These are phyloP conservation scores for Sphagnum magellanicum DNA, from an alignment of 228 moss, liverwort and hornwort genomes.

Conservation along the genomic window DNA sequence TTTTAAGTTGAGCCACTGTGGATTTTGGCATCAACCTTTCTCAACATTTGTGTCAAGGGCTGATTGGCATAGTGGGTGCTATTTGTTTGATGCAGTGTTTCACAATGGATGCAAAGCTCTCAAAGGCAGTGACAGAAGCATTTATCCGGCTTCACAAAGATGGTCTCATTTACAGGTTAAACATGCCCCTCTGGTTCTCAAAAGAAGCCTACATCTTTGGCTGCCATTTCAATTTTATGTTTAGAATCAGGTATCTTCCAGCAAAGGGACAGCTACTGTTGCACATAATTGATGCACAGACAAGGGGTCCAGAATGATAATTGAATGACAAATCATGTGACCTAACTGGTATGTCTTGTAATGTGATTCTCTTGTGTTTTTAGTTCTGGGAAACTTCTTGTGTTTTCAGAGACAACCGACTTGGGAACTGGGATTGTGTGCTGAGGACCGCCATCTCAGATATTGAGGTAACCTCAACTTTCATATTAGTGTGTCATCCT, in stretches of 20 bases:
- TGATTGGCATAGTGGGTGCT: not conserved
- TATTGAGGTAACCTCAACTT: slow-evolving; percentile 54
- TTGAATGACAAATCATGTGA: too few species aligned
- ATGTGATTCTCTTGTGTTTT: too few species aligned
- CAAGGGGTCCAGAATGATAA: too few species aligned
- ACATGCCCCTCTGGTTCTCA: too few species aligned
- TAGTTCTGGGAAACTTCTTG: not conserved
- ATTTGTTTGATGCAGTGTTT: slow-evolving; percentile 58
- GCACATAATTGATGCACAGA: too few species aligned
- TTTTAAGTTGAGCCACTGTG: not conserved
- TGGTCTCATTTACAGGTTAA: slow-evolving; percentile 79
- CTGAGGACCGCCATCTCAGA: slow-evolving; percentile 89
- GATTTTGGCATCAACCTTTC: not conserved
- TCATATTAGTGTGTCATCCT: not conserved
- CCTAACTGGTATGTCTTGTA: too few species aligned
- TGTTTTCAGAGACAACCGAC: slow-evolving; percentile 74
- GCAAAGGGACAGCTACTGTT: too few species aligned
- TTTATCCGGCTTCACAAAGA: slow-evolving; percentile 75
- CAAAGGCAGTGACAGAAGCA: slow-evolving; percentile 76
- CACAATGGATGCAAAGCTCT: slow-evolving; percentile 75
- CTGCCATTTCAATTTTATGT: too few species aligned
- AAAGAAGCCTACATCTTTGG: too few species aligned
- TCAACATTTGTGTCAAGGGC: not conserved
- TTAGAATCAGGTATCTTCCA: too few species aligned
- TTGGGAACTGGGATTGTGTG: slow-evolving; percentile 93